Evolutionary conservation across 2,329 filamentous ascomycete species (phyloP).

Genomic region (Apiospora aurea): DNA sequence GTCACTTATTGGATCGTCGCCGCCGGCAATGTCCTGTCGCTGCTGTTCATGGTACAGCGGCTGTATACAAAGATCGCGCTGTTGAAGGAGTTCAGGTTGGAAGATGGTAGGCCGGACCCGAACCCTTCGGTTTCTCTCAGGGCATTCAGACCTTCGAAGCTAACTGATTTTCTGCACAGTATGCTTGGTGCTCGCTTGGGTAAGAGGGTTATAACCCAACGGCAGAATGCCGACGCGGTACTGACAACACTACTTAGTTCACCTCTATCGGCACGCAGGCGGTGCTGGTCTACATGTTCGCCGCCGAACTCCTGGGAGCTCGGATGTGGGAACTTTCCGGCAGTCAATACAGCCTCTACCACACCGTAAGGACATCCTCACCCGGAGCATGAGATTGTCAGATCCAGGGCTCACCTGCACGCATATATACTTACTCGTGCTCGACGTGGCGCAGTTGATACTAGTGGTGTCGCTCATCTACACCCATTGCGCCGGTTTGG

Average conservation of each 20-base stretch:
- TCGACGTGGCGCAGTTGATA: background rate
- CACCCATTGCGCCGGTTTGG: conserved; percentile 33
- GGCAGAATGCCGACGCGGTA: background rate
- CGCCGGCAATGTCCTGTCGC: background rate
- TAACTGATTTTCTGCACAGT: background rate
- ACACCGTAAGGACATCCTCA: background rate
- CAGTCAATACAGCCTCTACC: background rate
- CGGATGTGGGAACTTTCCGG: conserved; percentile 24
- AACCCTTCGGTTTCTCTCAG: background rate
- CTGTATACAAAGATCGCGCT: conserved; percentile 25
- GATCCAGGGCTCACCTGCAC: background rate
- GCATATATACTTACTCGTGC: background rate
- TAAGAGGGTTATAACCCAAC: background rate
- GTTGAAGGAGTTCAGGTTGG: conserved; percentile 21
- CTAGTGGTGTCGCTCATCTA: conserved; percentile 30
- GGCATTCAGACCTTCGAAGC: background rate
- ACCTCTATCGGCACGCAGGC: conserved; percentile 4
- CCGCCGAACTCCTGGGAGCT: conserved; percentile 16
- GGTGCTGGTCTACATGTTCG: conserved; percentile 13
- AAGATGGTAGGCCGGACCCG: conserved; percentile 26
- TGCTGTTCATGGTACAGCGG: conserved; percentile 26
- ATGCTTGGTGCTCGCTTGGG: background rate
- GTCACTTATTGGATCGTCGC: conserved; percentile 24
- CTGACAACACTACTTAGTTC: background rate
- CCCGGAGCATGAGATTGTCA: background rate